Evolutionary conservation across 495 filamentous ascomycete genomes (phyloP).

Genomic region (Astrothelium subdiscretum): DNA sequence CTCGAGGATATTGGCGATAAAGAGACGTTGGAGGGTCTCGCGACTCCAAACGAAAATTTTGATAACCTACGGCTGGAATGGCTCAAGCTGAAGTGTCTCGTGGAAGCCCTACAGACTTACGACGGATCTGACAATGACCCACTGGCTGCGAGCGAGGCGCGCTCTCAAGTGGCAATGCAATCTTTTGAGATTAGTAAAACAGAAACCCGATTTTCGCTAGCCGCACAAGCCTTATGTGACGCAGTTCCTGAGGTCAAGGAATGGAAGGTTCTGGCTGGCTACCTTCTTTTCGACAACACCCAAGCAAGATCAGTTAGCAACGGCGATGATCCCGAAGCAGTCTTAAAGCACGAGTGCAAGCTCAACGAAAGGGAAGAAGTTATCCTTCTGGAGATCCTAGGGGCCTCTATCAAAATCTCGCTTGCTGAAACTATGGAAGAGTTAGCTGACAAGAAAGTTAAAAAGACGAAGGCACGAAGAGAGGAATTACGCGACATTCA

Average conservation of each 20-base stretch:
- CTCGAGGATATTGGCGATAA: constrained; percentile 77
- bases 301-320: constrained; percentile 37
- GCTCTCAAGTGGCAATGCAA: constrained; percentile 20
- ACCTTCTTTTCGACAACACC: constrained; percentile 86
- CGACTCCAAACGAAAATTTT: constrained; percentile 55
- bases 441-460: constrained; percentile 20
- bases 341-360: constrained; percentile 54
- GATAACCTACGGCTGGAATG: constrained; percentile 66
- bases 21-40: constrained; percentile 57
- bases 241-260: constrained; percentile 64
- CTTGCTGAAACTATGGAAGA: constrained; percentile 42
- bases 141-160: constrained; percentile 27
- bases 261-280: constrained; percentile 82
- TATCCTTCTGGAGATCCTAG: constrained; percentile 76
- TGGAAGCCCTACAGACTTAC: constrained; percentile 70
- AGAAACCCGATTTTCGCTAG: constrained; percentile 74
- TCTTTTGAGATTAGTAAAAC: constrained; percentile 26
- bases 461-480: constrained; percentile 40
- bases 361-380: constrained; percentile 68
- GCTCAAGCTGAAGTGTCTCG: constrained; percentile 84
- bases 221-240: constrained; percentile 73
- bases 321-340: constrained; percentile 42
- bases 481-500: constrained; percentile 52
- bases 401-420: constrained; percentile 58
- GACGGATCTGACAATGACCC: constrained; percentile 35